Evolutionary conservation across 2,329 filamentous ascomycete genomes (phyloP).

Genomic region (Fusarium sp.): DNA sequence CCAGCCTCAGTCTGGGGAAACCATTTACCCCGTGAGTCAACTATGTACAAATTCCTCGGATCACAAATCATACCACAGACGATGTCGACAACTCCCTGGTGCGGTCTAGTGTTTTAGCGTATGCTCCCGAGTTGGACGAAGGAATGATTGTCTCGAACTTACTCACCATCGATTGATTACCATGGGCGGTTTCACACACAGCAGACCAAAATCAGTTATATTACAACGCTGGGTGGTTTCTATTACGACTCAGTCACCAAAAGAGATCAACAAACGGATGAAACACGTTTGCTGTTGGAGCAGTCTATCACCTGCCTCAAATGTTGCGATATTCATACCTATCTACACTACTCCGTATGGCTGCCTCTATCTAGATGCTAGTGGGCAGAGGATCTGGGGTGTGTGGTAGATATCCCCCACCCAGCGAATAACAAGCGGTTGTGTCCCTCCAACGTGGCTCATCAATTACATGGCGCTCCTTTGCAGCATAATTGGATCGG

Average conservation of each 20-base stretch:
- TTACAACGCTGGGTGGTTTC: constrained; percentile 21
- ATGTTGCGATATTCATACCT: constrained; percentile 30
- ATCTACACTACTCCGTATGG: constrained; percentile 14
- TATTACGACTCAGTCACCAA: constrained; percentile 7
- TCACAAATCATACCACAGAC: constrained; percentile 29
- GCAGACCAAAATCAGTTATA: constrained; percentile 1
- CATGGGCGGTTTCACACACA: constrained; percentile 9
- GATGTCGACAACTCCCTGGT: constrained; percentile 22
- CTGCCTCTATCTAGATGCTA: constrained; percentile 37
- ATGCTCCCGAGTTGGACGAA: constrained; percentile 8
- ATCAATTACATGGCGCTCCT: constrained; percentile 29
- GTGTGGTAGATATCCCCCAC: constrained; percentile 34
- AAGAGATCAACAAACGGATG: constrained; percentile 11
- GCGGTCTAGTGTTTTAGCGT: constrained; percentile 23
- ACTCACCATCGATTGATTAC: neutral
- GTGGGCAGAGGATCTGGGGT: constrained; percentile 32
- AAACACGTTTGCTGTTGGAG: constrained; percentile 22
- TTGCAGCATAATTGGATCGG: constrained; percentile 31
- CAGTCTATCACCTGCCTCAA: constrained; percentile 28
- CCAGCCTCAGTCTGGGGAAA: constrained; percentile 40
- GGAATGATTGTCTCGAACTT: constrained; percentile 13
- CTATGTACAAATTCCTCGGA: constrained; percentile 23
- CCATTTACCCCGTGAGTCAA: constrained; percentile 20
- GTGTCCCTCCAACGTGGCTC: constrained; percentile 31
- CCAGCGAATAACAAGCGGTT: constrained; percentile 34